Evolutionary conservation across 2,329 filamentous ascomycete genomes (phyloP), one percentile per base, ranked within the genome.

Genomic region (Penicillium sp.): DNA sequence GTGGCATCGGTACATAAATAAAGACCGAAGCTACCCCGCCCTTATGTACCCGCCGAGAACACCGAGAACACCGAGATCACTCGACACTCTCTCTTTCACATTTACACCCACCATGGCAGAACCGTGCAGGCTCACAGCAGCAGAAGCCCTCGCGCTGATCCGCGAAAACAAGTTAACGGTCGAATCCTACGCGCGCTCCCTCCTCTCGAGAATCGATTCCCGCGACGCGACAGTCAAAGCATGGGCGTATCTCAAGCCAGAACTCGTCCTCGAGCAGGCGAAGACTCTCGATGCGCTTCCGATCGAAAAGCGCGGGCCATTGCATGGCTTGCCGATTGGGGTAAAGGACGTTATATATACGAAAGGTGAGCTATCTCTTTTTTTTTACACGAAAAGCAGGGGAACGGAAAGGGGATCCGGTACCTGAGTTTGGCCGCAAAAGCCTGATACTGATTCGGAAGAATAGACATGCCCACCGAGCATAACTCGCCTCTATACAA

Each of bases 261-360:
- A 79, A 0, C 70, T 77, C n/a, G 80, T 87, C 3, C 72, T 88
- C 17, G 21, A 41, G 8, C 63, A 68, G 30, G 86, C 86, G 0
- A 76, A 72, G 48, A 71, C 72, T 11, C 78, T 88, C 0, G 86
- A 88, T 67, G 64, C 74, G 26, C 65, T 87, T 2, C 82, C 85
- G 0, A 48, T 65, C 0, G 75, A 78, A 1, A 65, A 84, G 59
- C 76, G 86, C 58, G 85, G 86, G 0, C 84, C 83, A 0, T 72
- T 89, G 0, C 85, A 88, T 67, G 86, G 86, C 1, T 71, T 88
- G 7, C 80, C 84, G 0, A 74, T 89, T n/a, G 86, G 79, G 0
- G 78, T 88, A 11, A 88, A 88, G 69, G 86, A 89, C 76, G 79
- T 88, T 3, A 85, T 88, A 65, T 81, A 79, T 67, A 88, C 83